Base-by-base conservation (phyloP, 73 alveolate genomes). In the Tetrahymena thermophila region DNA sequence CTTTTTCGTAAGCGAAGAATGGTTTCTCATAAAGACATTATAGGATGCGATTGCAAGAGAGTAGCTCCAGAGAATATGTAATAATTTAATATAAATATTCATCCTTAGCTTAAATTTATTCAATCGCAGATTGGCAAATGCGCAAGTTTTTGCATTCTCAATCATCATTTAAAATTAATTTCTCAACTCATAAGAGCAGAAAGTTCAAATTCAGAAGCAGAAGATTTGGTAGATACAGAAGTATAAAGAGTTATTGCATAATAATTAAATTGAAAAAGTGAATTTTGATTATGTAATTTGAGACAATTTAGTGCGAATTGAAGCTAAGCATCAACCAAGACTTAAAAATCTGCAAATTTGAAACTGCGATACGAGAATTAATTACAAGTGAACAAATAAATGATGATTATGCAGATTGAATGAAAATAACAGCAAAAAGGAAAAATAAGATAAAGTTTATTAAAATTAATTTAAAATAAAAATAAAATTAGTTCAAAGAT, bases 31-130 rank as follows among this genome's bases (percentile, higher is more conserved):
- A 98, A 98, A 42, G 98, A 97, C 57, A 96, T 96, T 35, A 43
- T 97, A 94, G 98, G 97, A 50, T 98, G 99, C 94, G 94, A 95
- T 16, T 98, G 99, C 96, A 97, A 96, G 93, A 56, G 40, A 38
- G 94, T 94, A 58, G 94, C 97, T 34, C 95, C 93, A n/a, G 94
- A 93, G 28, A 38, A 96, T 43, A 57, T 85, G 71, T 19, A 35
- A 94, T 42, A 10, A 94, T 94, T 58, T 14, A 31, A 85, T 19
- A 43, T n/a, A 40, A 11, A 83, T 31, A 85, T 94, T 35, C 19
- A 40, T 55, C 35, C 85, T 84, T 10, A 43, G 37, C 37, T 17
- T 3, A 0, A 13, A 19, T 71, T 71, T 34, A 71, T 71, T 71
- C 89, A 71, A 28, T 71, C 11, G 31, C 89, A 11, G 37, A 71